phyloP scores from a whole-genome alignment of 805 yeast genomes.

The Saccharomycopsis guyanensis region DNA sequence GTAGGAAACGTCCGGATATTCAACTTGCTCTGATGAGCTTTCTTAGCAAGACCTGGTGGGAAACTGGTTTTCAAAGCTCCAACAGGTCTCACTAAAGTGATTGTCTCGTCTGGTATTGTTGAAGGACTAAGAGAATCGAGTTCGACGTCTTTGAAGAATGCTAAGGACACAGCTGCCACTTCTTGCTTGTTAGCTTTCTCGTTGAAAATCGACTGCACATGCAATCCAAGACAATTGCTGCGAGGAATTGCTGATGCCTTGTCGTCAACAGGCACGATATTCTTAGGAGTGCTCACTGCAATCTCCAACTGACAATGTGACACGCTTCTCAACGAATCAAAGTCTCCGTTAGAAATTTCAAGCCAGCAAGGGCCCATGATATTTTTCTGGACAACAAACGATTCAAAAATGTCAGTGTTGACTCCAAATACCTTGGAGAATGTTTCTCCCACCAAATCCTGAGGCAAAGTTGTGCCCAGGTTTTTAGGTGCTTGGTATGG shows the following conservation, averaged over 20 bases:
- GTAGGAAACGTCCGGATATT: constrained; percentile 53
- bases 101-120: constrained; percentile 48
- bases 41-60: constrained; percentile 68
- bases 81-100: constrained; percentile 77
- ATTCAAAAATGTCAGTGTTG: constrained; percentile 66
- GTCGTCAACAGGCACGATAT: constrained; percentile 41
- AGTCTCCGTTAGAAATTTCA: constrained; percentile 58
- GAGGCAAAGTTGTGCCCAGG: constrained; percentile 42
- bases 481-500: constrained; percentile 65
- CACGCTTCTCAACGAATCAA: constrained; percentile 47
- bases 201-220: constrained; percentile 77
- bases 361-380: constrained; percentile 99
- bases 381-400: constrained; percentile 72
- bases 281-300: constrained; percentile 41
- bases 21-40: constrained; percentile 48
- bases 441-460: constrained; percentile 66
- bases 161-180: constrained; percentile 72
- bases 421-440: constrained; percentile 78
- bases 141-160: constrained; percentile 60
- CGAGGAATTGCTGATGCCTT: constrained; percentile 47
- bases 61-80: constrained; percentile 45
- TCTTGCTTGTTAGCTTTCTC: constrained; percentile 74
- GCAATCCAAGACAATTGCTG: constrained; percentile 62
- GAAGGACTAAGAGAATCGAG: constrained; percentile 69
- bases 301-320: constrained; percentile 82